Evolutionary conservation across 768 basidiomycete genomes (phyloP), one percentile per base, ranked within the genome.

Genomic region (Phaffia australis): DNA sequence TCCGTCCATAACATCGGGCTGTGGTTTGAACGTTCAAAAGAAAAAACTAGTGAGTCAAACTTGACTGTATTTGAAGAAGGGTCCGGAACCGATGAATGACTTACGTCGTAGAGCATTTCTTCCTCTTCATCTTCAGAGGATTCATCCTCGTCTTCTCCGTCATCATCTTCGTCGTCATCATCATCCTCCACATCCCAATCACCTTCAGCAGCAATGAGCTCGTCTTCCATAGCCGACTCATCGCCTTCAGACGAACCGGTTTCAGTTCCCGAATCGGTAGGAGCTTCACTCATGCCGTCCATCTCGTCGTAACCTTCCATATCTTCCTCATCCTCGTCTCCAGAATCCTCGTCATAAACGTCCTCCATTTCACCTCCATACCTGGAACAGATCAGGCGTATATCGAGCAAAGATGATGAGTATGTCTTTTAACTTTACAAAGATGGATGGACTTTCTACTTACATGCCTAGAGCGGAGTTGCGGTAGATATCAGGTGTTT

Each of bases 381-480:
- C 66, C 66, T 67, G 54, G 21, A 14, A 25, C 4, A 30, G n/a
- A 14, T 27, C 18, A 8, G 54, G 23, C 2, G 60, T 9, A 3
- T 3, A 32, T 21, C 49, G 16, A 48, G 25, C 9, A 8, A 27
- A 21, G 46, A 8, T 27, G 7, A 9, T 2, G 48, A n/a, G 4
- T 5, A 9, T 54, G 52, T 54, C 15, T 30, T 9, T 42, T 5
- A 42, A 11, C 35, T 42, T 42, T 11, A 42, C 35, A 11, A 42
- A 11, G 4, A 42, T 11, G 15, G 15, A 23, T 23, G 16, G 16
- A 54, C 29, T 23, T 3, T 25, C 2, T 11, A 49, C 55, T 25
- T 30, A 67, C 92, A 98, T 92, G 69, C 93, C 95, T 48, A 99
- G 81, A 14, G 95, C 89, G 1, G 95, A 98, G 75, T 91, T 92